Evolutionary conservation across 2,329 filamentous ascomycete species (phyloP).

Genomic region (Dactylellina haptotyla): DNA sequence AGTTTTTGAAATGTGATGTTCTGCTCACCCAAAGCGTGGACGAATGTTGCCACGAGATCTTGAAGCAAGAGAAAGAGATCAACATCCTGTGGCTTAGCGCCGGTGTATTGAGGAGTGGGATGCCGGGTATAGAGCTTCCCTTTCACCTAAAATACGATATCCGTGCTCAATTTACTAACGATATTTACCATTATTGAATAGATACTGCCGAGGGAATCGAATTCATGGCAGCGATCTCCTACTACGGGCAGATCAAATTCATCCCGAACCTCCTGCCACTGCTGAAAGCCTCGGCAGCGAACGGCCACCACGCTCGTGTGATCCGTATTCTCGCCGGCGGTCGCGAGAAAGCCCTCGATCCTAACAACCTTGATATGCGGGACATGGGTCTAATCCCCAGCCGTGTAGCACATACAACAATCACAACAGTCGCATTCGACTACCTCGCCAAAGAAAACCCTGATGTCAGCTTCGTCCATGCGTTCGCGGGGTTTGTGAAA

Average conservation of each 20-base stretch:
- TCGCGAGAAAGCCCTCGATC: constrained; percentile 66
- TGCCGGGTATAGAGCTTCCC: constrained; percentile 28
- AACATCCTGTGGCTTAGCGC: constrained; percentile 69
- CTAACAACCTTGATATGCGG: constrained; percentile 64
- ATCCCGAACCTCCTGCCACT: constrained; percentile 69
- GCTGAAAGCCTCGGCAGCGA: constrained; percentile 61
- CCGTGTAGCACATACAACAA: constrained; percentile 62
- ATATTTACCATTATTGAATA: constrained; percentile 55
- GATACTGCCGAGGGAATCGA: constrained; percentile 71
- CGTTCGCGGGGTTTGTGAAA: constrained; percentile 65
- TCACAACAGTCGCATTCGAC: constrained; percentile 66
- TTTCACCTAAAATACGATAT: no score
- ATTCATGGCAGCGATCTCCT: constrained; percentile 65
- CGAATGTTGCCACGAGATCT: constrained; percentile 66
- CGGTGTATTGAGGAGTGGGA: constrained; percentile 62
- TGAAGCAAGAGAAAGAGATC: constrained; percentile 65
- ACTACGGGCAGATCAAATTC: constrained; percentile 70
- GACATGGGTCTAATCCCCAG: constrained; percentile 61
- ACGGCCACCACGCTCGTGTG: constrained; percentile 66
- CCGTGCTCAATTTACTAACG: no score
- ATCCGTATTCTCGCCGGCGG: constrained; percentile 68
- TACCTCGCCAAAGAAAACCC: constrained; percentile 65
- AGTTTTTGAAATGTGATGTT: constrained; percentile 65
- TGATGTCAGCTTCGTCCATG: constrained; percentile 65
- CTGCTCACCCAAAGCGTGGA: constrained; percentile 66